Percentiles rank a stretch among this genome's conserved stretches.
These are phyloP conservation scores for Dipodascus albidus DNA, from an alignment of 805 yeast species.

Conservation along the genomic window DNA sequence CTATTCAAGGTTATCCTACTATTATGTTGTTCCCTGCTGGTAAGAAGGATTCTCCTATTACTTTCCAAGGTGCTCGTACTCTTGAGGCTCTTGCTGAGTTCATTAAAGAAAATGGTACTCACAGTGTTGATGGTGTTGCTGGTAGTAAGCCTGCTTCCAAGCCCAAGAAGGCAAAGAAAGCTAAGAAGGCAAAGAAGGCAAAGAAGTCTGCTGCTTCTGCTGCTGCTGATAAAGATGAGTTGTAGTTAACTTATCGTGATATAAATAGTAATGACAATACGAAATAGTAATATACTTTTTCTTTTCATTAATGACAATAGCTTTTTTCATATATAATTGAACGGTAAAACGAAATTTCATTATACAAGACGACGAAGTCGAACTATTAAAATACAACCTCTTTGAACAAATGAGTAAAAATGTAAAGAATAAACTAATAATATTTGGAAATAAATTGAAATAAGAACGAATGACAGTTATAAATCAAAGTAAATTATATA, in stretches of 20 bases:
- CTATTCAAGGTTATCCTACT: conserved; percentile 87
- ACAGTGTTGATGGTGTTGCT: conserved; percentile 44
- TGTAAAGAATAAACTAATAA: too few relatives aligned
- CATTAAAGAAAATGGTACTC: conserved; percentile 56
- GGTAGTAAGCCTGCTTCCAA: conserved; percentile 20
- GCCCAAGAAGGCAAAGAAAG: conserved; percentile 14
- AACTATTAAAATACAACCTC: too few relatives aligned
- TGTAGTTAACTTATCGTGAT: conserved; percentile 6
- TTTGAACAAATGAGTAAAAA: too few relatives aligned
- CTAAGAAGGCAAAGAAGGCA: conserved; percentile 11
- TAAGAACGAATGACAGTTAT: too few relatives aligned
- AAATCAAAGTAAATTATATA: too few relatives aligned
- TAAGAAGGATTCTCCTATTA: conserved; percentile 51
- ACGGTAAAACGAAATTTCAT: too few relatives aligned
- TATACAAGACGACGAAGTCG: too few relatives aligned
- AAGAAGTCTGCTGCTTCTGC: conserved; percentile 13
- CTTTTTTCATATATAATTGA: too few relatives aligned
- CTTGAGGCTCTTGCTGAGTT: conserved; percentile 59
- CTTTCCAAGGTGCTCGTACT: conserved; percentile 61
- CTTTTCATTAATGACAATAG: neutral
- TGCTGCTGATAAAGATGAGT: conserved; percentile 16
- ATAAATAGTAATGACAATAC: neutral
- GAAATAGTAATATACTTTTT: neutral
- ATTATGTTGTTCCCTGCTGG: conserved; percentile 85
- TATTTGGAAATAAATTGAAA: too few relatives aligned